Conservation (phyloP, 352 stramenopile species). For the Pseudoperonospora humuli region DNA sequence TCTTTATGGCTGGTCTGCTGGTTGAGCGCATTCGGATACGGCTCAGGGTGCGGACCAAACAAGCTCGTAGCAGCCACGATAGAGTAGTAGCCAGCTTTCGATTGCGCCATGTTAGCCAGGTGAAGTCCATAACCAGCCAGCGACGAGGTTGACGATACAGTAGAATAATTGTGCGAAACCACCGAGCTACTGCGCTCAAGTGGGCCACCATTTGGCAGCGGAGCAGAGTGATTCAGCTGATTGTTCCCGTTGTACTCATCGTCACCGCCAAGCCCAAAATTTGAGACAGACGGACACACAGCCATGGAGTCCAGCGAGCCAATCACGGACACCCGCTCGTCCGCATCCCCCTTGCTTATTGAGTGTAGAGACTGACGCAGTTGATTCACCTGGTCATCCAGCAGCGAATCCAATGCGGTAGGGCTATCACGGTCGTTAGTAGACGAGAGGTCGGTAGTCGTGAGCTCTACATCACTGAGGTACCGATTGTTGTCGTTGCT, state of each 20-base stretch:
- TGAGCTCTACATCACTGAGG: conserved; percentile 21
- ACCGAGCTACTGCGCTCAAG: conserved; percentile 32
- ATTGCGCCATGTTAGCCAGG: conserved; percentile 27
- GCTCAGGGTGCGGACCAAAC: conserved; percentile 28
- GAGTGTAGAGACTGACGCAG: conserved; percentile 19
- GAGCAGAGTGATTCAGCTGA: conserved; percentile 18
- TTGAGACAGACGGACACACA: conserved; percentile 25
- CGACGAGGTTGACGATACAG: conserved; percentile 39
- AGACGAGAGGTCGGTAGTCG: conserved; percentile 20
- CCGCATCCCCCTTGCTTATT: conserved; percentile 9
- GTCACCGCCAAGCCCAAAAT: conserved; percentile 8
- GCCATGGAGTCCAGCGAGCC: conserved; percentile 24
- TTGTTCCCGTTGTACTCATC: conserved; percentile 27
- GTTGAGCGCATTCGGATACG: conserved; percentile 22
- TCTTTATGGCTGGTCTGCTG: conserved; percentile 11
- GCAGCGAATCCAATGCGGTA: conserved; percentile 17
- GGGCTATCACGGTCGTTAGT: conserved; percentile 7
- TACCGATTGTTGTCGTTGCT: conserved; percentile 28
- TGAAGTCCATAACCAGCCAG: conserved; percentile 34
- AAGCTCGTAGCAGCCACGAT: conserved; percentile 21
- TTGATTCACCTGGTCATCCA: conserved; percentile 28
- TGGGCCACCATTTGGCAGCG: conserved; percentile 6
- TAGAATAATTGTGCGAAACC: conserved; percentile 34
- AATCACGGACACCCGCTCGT: conserved; percentile 18
- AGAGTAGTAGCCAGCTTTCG: conserved; percentile 25